phyloP scores from a whole-genome alignment of 2,329 filamentous ascomycete genomes.

The Aspergillus terreus region DNA sequence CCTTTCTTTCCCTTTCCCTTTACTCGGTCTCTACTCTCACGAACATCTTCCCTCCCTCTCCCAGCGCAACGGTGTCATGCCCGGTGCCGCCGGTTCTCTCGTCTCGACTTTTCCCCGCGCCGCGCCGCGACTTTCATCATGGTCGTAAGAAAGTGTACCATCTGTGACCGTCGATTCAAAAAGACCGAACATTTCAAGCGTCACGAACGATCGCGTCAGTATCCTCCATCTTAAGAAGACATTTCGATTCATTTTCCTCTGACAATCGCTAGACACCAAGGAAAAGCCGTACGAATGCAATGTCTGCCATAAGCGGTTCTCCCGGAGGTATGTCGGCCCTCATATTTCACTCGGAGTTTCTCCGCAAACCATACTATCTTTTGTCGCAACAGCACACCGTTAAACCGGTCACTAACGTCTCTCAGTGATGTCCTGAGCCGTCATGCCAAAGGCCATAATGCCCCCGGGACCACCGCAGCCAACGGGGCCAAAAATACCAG shows the following conservation, averaged over 20 bases:
- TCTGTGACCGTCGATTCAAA: slow-evolving; percentile 54
- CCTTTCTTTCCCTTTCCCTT: neutral
- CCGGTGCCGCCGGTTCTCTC: neutral
- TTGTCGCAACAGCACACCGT: neutral
- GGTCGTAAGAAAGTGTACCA: slow-evolving; percentile 43
- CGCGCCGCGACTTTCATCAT: slow-evolving; percentile 23
- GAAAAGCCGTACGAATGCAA: slow-evolving; percentile 54
- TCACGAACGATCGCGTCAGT: slow-evolving; percentile 54
- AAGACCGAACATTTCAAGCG: slow-evolving; percentile 56
- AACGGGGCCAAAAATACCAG: slow-evolving; percentile 26
- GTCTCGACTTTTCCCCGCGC: slow-evolving; percentile 3
- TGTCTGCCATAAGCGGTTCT: slow-evolving; percentile 53
- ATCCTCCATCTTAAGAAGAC: slow-evolving; percentile 3
- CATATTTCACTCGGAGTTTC: neutral
- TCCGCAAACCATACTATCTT: neutral
- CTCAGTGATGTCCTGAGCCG: slow-evolving; percentile 49
- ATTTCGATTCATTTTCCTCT: neutral
- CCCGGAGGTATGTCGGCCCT: slow-evolving; percentile 42
- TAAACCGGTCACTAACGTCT: slow-evolving; percentile 1
- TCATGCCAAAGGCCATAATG: slow-evolving; percentile 50
- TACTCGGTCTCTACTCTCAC: neutral
- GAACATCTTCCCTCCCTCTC: neutral
- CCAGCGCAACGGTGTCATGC: slow-evolving; percentile 1
- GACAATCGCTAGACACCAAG: slow-evolving; percentile 44
- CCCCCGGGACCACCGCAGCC: slow-evolving; percentile 11